Percentiles rank a stretch among this genome's conserved stretches.
These are phyloP conservation scores for Rhizomucor pusillus DNA, from an alignment of 371 early-diverging fungal species.

Conservation along the genomic window DNA sequence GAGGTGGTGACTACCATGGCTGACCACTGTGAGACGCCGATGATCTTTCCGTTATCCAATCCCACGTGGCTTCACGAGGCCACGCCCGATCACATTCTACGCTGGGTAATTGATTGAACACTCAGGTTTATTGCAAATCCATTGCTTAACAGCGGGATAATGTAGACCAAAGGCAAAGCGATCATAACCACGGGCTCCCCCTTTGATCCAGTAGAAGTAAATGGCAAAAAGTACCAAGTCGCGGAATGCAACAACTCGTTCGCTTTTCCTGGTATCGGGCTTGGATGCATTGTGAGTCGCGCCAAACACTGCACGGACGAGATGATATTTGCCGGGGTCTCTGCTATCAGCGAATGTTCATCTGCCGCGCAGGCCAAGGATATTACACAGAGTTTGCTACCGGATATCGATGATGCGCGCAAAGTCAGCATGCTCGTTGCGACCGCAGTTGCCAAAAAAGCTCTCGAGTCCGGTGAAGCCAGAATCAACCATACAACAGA, in stretches of 20 bases:
- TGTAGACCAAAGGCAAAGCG: conserved; percentile 22
- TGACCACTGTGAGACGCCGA: conserved; percentile 16
- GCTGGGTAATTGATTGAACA: conserved; percentile 16
- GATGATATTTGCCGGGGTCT: conserved; percentile 17
- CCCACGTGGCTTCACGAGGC: conserved; percentile 22
- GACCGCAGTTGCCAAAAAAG: conserved; percentile 8
- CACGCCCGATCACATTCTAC: conserved; percentile 9
- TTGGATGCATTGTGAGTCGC: conserved; percentile 18
- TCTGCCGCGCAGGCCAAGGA: conserved; percentile 10
- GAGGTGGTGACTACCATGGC: conserved; percentile 26
- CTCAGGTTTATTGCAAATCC: not conserved
- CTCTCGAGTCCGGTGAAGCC: conserved; percentile 10
- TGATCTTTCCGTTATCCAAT: conserved; percentile 33
- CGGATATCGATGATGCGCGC: conserved; percentile 12
- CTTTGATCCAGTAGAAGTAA: conserved; percentile 23
- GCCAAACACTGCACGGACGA: conserved; percentile 16
- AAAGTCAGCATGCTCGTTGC: conserved; percentile 10
- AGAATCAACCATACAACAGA: not conserved
- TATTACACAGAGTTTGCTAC: conserved; percentile 9
- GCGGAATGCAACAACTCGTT: conserved; percentile 30
- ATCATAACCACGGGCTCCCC: conserved; percentile 33
- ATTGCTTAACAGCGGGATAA: too few species aligned
- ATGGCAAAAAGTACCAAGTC: conserved; percentile 14
- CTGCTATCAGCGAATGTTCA: conserved; percentile 16
- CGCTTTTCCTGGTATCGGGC: conserved; percentile 33